Percentiles rank a stretch among this genome's conserved stretches.
These are phyloP conservation scores for Linum lewisii DNA, from an alignment of 345 rosid genomes.

Conservation along the genomic window DNA sequence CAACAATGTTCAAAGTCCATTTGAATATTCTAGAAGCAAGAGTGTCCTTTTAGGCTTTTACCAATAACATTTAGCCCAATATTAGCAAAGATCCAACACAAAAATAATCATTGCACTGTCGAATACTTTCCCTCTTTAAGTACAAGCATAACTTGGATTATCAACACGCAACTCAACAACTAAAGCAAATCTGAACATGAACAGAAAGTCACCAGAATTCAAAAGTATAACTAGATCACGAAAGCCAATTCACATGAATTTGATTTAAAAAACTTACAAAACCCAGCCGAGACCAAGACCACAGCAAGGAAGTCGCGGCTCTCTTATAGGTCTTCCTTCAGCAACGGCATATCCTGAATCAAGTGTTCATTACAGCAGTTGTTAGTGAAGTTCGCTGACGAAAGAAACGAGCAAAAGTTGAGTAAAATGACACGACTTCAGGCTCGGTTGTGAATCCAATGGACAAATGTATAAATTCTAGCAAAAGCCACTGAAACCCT, in stretches of 20 bases:
- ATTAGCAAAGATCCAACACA: too few species aligned
- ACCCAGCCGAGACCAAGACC: slow-evolving; percentile 86
- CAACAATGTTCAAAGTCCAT: too few species aligned
- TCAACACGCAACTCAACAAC: too few species aligned
- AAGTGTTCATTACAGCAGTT: neutral
- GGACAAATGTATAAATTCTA: too few species aligned
- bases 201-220: neutral
- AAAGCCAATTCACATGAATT: neutral
- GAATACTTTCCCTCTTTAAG: too few species aligned
- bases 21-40: too few species aligned
- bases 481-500: too few species aligned
- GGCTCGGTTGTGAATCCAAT: neutral
- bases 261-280: slow-evolving; percentile 42
- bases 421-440: neutral
- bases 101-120: too few species aligned
- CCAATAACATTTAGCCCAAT: too few species aligned
- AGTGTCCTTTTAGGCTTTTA: too few species aligned
- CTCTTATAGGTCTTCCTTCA: slow-evolving; percentile 77
- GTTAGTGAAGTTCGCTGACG: neutral
- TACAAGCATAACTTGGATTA: too few species aligned
- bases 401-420: neutral
- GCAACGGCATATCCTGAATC: slow-evolving; percentile 64
- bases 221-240: neutral
- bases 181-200: too few species aligned
- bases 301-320: slow-evolving; percentile 74